Percentiles rank a stretch among this genome's conserved stretches.
Evolutionary conservation across 163 green algal species (phyloP).

Genomic region (Chlorella variabilis): DNA sequence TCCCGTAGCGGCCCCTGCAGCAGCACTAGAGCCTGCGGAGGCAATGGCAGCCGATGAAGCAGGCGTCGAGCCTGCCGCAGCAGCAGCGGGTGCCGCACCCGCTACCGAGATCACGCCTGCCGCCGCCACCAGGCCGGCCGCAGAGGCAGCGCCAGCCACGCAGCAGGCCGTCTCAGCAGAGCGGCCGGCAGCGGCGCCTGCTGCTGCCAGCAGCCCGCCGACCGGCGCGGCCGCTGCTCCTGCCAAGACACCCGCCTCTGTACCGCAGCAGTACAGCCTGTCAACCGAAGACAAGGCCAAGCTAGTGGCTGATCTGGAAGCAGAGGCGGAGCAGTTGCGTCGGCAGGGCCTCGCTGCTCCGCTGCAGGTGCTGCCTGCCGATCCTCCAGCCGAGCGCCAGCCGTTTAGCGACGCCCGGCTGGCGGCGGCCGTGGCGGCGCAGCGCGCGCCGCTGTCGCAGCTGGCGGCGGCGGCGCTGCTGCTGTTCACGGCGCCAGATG

Average conservation of each 20-base stretch:
- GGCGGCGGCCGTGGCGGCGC: conserved; percentile 24
- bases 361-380: conserved; percentile 10
- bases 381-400: neutral
- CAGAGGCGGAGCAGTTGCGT: conserved; percentile 5
- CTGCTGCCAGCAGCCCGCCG: neutral
- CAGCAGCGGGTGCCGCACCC: neutral
- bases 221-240: neutral
- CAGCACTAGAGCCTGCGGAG: neutral
- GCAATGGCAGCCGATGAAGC: neutral
- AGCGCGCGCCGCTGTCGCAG: conserved; percentile 26
- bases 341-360: neutral
- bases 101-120: neutral
- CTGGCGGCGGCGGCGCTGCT: conserved; percentile 36
- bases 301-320: conserved; percentile 3
- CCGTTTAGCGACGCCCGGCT: conserved; percentile 26
- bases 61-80: neutral
- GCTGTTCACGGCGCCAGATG: conserved; percentile 27
- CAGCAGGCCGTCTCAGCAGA: neutral
- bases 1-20: neutral
- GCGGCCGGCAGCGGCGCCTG: neutral
- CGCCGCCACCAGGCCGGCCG: too few relatives aligned
- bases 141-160: neutral
- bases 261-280: neutral
- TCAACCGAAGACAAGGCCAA: neutral
- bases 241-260: conserved; percentile 18